Evolutionary conservation across 2,329 filamentous ascomycete genomes (phyloP), one percentile per base, ranked within the genome.

Genomic region (Colletotrichum tanaceti): DNA sequence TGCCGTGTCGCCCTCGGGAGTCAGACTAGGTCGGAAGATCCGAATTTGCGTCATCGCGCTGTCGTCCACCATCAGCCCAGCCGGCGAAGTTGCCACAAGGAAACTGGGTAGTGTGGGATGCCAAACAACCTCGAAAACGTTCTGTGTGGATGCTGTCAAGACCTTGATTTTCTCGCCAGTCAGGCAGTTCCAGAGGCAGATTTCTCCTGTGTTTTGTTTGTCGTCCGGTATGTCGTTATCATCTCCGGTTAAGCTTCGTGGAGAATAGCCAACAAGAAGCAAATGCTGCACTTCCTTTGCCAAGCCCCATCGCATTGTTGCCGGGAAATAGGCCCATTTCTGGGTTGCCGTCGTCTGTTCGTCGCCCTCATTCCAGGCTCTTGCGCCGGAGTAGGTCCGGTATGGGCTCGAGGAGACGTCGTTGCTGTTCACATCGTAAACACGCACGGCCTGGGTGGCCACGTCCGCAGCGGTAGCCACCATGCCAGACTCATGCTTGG

Each of bases 91-190:
- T 2, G 87, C 88, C 4, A 83, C 87, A 5, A 87, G 78, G 71
- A 90, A 90, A 24, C 81, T 79, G 3, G 80, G 77, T 53, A 85
- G 79, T 0, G 74, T 81, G 0, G 89, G 88, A 73, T 91, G 89
- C 89, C 89, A 91, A 0, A 83, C 79, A 2, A 90, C 85, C 72
- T 91, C 89, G 52, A 91, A 91, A 1, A 90, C 86, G 65, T 91
- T 90, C 53, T 87, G 83, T 0, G 83, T 84, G 0, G 83, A 84
- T 1, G 82, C 84, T 3, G 85, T 84, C 22, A 81, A 77, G 4
- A 90, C 81, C 5, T 79, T 80, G 52, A 89, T 77, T 52, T 81
- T 79, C 11, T 79, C 74, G 11, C 80, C 79, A 2, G 77, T 79
- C 0, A 75, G 63, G 0, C 85, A 83, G 73, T 91, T 82, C 87